These are phyloP conservation scores for Aphanocladium album DNA, from an alignment of 2,329 filamentous ascomycete species.

Conservation along the genomic window DNA sequence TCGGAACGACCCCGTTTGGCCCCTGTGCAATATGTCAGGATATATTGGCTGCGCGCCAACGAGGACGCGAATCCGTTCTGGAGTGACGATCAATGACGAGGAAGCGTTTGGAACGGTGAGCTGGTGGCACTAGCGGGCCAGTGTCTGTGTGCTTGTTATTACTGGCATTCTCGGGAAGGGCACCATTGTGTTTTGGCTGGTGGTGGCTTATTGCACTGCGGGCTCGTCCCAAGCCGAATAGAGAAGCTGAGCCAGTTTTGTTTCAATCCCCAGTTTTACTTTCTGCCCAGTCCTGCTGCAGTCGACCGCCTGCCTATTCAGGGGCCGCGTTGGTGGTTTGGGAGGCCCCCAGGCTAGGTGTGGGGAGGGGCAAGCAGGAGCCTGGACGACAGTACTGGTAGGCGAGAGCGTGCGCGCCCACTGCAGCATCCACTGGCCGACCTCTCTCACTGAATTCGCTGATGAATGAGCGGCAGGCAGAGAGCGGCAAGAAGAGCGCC, in stretches of 20 bases:
- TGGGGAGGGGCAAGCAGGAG: neutral
- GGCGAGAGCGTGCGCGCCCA: no score
- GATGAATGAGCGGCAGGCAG: no score
- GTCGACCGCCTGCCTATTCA: constrained; percentile 3
- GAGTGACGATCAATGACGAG: neutral
- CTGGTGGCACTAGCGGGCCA: no score
- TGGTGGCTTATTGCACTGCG: neutral
- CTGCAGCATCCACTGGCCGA: no score
- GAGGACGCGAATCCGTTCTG: neutral
- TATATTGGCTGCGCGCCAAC: neutral
- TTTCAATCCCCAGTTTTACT: neutral
- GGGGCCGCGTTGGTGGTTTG: neutral
- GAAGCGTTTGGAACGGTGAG: neutral
- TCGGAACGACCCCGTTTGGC: no score
- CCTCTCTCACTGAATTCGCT: no score
- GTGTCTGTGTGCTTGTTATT: no score
- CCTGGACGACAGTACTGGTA: neutral
- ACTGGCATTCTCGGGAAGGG: no score
- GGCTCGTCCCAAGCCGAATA: neutral
- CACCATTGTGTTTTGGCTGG: neutral
- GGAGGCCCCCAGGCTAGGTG: no score
- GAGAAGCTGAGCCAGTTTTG: constrained; percentile 2
- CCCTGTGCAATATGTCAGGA: neutral
- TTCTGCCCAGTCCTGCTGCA: neutral
- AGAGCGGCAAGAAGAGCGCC: no score